Evolutionary conservation across 345 rosid genomes (phyloP), one percentile per base, ranked within the genome.

Genomic region (Camelina hispida): DNA sequence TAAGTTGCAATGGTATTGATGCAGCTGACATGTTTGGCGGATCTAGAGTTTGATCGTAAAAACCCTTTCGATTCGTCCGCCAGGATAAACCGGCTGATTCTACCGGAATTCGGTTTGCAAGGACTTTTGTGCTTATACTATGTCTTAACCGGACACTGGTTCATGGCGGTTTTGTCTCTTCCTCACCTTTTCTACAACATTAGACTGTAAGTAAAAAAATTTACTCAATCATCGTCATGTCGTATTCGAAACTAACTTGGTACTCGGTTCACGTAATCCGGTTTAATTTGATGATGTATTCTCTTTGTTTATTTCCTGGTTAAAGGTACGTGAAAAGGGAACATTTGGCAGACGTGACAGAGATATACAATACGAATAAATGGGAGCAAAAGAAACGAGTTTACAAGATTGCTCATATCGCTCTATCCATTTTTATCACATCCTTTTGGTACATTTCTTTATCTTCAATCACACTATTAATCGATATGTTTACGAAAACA

Each of bases 281-380:
- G 40, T 75, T 44, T 34, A 51, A 68, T 7, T 15, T 0, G 9
- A 23, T 35, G 7, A 15, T 51, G 63, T 58, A 0, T 9, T 59
- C 3, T 10, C 12, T 50, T 37, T 50, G 10, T 22, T 52, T 28
- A 34, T 34, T 64, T 64, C 9, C 69, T 50, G 59, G 78, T 50
- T 68, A 43, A 68, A 96, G 98, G 74, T 96, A 84, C 76, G 82
- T 83, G 37, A 80, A 62, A n/a, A 72, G 42, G 79, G 79, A 81
- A 34, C 97, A 96, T 82, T 82, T 96, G 60, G 78, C 84, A 64
- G 98, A 96, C 75, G 99, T 96, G 44, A 96, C 99, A 2, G 97
- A 96, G 88, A 81, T 96, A 74, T 87, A 89, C 84, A 96, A 91
- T 83, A 75, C 75, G 79, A 93, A 91, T 35, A 77, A 75, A 54